Evolutionary conservation across 208 protist genomes (phyloP).

Genomic region (Trypanosomatidae sp.): DNA sequence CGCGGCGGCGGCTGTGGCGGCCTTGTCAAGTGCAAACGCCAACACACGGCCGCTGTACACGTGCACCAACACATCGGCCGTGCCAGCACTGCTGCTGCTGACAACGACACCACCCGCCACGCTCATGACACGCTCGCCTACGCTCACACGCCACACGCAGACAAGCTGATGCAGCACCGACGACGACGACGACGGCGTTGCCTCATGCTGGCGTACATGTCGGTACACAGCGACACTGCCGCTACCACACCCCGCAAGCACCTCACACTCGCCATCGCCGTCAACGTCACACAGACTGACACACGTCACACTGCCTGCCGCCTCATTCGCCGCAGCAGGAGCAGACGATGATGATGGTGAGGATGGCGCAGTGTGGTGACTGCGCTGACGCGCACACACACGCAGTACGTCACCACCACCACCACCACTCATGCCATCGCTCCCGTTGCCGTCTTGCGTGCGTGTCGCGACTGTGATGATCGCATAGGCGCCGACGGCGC

Average conservation of each 20-base stretch:
- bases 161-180: slow-evolving; percentile 10
- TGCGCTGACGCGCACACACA: too few relatives aligned
- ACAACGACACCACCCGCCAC: slow-evolving; percentile 51
- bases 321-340: not conserved
- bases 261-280: slow-evolving; percentile 34
- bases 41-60: slow-evolving; percentile 62
- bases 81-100: slow-evolving; percentile 12
- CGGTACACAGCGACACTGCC: slow-evolving; percentile 40
- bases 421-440: too few relatives aligned
- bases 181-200: not conserved
- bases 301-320: slow-evolving; percentile 20
- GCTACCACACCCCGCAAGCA: slow-evolving; percentile 70
- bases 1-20: slow-evolving; percentile 7
- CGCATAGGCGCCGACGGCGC: slow-evolving; percentile 48
- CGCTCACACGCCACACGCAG: slow-evolving; percentile 22
- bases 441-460: too few relatives aligned
- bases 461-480: too few relatives aligned
- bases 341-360: not conserved
- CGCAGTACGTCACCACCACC: slow-evolving; percentile 1
- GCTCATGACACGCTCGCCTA: slow-evolving; percentile 43
- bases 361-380: too few relatives aligned
- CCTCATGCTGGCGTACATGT: not conserved
- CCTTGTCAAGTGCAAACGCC: slow-evolving; percentile 32
- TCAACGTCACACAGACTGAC: slow-evolving; percentile 48
- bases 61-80: slow-evolving; percentile 57